Percentiles rank a stretch among this genome's conserved stretches.
phyloP scores from a whole-genome alignment of 768 basidiomycete species.

The Leccinum boreale region DNA sequence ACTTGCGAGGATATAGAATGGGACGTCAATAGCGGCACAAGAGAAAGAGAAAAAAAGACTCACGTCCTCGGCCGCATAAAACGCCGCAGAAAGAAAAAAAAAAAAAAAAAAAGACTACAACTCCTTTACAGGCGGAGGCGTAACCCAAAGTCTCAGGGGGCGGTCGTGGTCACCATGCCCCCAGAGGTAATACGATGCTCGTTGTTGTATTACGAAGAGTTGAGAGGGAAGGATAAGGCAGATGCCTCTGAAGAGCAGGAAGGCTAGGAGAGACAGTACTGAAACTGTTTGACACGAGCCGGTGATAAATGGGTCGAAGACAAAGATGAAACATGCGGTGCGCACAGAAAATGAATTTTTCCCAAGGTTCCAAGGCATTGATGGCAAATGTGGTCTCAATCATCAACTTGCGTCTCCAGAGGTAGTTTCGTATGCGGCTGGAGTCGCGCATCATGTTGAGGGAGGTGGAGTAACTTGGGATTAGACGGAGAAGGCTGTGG shows the following conservation, averaged over 20 bases:
- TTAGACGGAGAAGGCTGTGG: not conserved
- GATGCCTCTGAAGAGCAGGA: constrained; percentile 49
- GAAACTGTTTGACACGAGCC: constrained; percentile 32
- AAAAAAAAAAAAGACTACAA: constrained; percentile 7
- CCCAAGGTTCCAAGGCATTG: constrained; percentile 65
- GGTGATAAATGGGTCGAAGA: not conserved
- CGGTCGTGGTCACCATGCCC: constrained; percentile 43
- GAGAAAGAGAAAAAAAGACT: not conserved
- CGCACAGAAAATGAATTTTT: constrained; percentile 59
- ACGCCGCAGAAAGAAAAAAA: not conserved
- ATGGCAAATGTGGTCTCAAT: constrained; percentile 60
- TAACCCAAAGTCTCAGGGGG: constrained; percentile 21
- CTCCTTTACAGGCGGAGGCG: constrained; percentile 25
- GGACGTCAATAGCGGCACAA: constrained; percentile 1
- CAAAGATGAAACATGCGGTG: constrained; percentile 7
- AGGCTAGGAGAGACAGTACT: constrained; percentile 36
- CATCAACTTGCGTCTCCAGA: constrained; percentile 55
- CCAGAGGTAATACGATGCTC: constrained; percentile 62
- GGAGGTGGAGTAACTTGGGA: not conserved
- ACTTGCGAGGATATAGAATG: not conserved
- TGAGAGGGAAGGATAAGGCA: constrained; percentile 59
- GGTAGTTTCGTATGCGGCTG: constrained; percentile 25
- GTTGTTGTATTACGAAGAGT: constrained; percentile 46
- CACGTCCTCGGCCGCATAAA: constrained; percentile 8
- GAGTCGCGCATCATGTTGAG: constrained; percentile 10